Evolutionary conservation across 306 rosid species (phyloP).

Genomic region (Datisca glomerata): DNA sequence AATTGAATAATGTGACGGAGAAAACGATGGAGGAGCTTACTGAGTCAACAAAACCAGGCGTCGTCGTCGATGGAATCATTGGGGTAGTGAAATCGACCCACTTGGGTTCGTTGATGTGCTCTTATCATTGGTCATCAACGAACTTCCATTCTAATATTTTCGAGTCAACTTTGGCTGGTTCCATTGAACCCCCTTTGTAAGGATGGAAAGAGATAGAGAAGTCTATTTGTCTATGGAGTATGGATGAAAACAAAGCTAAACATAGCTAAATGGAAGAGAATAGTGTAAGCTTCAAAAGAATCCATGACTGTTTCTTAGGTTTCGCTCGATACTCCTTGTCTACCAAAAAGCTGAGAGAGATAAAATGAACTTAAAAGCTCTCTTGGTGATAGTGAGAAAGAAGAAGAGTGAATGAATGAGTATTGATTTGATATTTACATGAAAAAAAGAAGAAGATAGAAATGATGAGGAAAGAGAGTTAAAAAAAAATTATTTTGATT

Average conservation of each 20-base stretch:
- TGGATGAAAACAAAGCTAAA: background rate
- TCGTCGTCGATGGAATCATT: slow-evolving; percentile 28
- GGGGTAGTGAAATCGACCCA: slow-evolving; percentile 76
- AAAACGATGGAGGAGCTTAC: slow-evolving; percentile 12
- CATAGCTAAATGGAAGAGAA: too few relatives aligned
- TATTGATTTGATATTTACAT: too few relatives aligned
- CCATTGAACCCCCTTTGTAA: slow-evolving; percentile 62
- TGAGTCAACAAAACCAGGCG: slow-evolving; percentile 78
- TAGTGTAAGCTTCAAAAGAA: too few relatives aligned
- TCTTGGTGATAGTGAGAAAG: too few relatives aligned
- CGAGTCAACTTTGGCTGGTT: slow-evolving; percentile 89
- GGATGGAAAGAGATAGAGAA: background rate
- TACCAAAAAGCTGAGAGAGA: too few relatives aligned
- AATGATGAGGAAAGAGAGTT: too few relatives aligned
- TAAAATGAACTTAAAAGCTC: too few relatives aligned
- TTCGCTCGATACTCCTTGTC: too few relatives aligned
- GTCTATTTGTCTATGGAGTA: background rate
- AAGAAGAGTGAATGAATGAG: too few relatives aligned
- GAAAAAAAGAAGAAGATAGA: too few relatives aligned
- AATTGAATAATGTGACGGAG: background rate
- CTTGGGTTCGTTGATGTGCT: slow-evolving; percentile 81
- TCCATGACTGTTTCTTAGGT: too few relatives aligned
- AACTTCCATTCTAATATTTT: slow-evolving; percentile 65
- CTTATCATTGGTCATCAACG: slow-evolving; percentile 60
- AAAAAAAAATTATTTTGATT: too few relatives aligned